Evolutionary conservation across 257 asterid species (phyloP).

Genomic region (Nicotiana attenuata): DNA sequence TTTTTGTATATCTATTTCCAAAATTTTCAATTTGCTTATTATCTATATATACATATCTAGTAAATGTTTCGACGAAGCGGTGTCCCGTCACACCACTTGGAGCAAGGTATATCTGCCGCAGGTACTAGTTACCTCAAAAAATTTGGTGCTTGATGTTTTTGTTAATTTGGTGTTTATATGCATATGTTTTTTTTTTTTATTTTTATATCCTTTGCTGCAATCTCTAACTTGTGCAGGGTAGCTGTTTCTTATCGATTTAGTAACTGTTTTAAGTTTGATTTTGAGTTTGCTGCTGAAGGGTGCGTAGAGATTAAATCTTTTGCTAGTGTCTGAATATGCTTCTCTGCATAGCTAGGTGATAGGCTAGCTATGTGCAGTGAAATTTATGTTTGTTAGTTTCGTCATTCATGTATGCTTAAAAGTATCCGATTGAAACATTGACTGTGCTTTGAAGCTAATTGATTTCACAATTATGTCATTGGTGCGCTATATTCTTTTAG

Average conservation of each 20-base stretch:
- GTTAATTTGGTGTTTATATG: background rate
- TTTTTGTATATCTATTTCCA: no score
- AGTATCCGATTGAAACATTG: background rate
- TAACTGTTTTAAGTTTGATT: background rate
- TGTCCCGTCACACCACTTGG: no score
- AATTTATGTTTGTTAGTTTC: background rate
- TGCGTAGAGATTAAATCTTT: background rate
- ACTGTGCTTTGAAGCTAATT: background rate
- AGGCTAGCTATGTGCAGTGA: background rate
- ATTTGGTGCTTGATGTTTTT: background rate
- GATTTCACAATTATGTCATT: background rate
- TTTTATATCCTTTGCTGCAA: background rate
- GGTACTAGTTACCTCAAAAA: background rate
- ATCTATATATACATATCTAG: no score
- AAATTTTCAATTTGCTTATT: no score
- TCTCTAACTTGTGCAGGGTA: background rate
- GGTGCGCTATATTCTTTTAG: background rate
- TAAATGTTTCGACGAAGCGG: no score
- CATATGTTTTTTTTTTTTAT: background rate
- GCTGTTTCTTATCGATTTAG: background rate
- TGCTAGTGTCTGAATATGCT: background rate
- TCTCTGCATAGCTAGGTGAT: background rate
- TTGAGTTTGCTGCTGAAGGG: background rate
- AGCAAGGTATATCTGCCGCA: no score
- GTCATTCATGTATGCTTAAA: background rate